Base-by-base conservation (phyloP, 805 yeast species). In the Pichia nakasei region DNA sequence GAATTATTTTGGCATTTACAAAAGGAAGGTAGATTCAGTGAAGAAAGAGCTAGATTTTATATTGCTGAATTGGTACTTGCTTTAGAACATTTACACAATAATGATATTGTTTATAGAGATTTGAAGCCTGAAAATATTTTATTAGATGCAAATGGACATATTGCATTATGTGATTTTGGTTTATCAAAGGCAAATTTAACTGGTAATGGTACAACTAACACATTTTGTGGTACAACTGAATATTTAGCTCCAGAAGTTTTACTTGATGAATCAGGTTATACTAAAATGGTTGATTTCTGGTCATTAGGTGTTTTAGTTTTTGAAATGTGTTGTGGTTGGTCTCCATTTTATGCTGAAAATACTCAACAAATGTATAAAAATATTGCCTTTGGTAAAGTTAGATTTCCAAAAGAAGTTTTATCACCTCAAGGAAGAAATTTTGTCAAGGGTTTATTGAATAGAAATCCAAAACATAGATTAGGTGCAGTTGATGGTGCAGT, bases 321-420 rank as follows among this genome's bases (percentile, higher is more conserved):
- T 65, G 98, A 93, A 68, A 93, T 93, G 98, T 89, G 97, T 65
- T 93, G 97, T 68, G 98, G 98, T 41, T 93, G 97, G 98, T 85
- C 96, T 5, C 98, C 98, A 44, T 93, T 93, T 64, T 93, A 87
- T 58, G 98, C 97, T 22, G 97, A 91, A 50, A 91, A 87, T 63
- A 88, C 95, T 41, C 97, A 93, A 68, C 96, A 93, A 65, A 93
- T 93, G 98, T 93, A 93, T 68, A 93, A 91, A 68, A 93, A 93
- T 66, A 93, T 93, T 68, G 98, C 97, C 5, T 93, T 88, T 66
- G 98, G 98, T 50, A 93, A 91, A 64, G 97, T 93, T 37, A 76
- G 96, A 58, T 93, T 93, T 65, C 98, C 98, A 40, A 87, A 91
- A 62, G 98, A 93, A 60, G 94, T 93, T 21, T 69, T 93, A 46